phyloP scores from a whole-genome alignment of 2,329 filamentous ascomycete species.

The Penicillium italicum region DNA sequence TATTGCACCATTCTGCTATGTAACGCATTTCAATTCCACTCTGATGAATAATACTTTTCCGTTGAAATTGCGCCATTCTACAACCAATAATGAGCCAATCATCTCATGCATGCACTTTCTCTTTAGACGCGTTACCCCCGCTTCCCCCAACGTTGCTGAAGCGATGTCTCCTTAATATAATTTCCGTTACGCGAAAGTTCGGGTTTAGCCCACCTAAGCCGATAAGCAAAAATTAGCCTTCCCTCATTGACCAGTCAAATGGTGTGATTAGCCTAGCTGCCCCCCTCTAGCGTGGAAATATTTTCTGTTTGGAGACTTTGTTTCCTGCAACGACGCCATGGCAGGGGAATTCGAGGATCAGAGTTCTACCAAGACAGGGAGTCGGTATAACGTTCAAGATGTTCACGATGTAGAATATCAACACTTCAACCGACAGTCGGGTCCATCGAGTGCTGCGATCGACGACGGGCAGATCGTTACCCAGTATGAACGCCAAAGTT shows the following conservation, averaged over 20 bases:
- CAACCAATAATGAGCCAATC: not conserved
- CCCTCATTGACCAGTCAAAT: conserved; percentile 20
- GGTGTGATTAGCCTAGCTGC: conserved; percentile 16
- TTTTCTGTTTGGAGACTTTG: not conserved
- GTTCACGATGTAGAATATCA: conserved; percentile 20
- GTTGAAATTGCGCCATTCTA: not conserved
- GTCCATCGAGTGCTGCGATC: conserved; percentile 2
- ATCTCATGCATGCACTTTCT: not conserved
- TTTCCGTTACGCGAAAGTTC: not conserved
- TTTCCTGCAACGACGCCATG: conserved; percentile 8
- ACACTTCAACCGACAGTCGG: not conserved
- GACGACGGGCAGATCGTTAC: conserved; percentile 26
- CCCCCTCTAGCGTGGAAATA: conserved; percentile 5
- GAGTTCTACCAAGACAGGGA: conserved; percentile 10
- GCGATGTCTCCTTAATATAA: not conserved
- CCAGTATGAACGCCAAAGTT: conserved; percentile 47
- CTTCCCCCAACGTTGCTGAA: not conserved
- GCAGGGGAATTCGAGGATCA: conserved; percentile 9
- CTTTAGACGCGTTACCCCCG: not conserved
- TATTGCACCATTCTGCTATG: not conserved
- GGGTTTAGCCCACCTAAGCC: not conserved
- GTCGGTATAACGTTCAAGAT: conserved; percentile 15
- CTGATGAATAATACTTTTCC: not conserved
- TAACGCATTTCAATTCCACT: not conserved
- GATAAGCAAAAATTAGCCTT: conserved; percentile 11